Evolutionary conservation across 2,329 filamentous ascomycete genomes (phyloP).

Genomic region (Sporothrix euskadiensis): DNA sequence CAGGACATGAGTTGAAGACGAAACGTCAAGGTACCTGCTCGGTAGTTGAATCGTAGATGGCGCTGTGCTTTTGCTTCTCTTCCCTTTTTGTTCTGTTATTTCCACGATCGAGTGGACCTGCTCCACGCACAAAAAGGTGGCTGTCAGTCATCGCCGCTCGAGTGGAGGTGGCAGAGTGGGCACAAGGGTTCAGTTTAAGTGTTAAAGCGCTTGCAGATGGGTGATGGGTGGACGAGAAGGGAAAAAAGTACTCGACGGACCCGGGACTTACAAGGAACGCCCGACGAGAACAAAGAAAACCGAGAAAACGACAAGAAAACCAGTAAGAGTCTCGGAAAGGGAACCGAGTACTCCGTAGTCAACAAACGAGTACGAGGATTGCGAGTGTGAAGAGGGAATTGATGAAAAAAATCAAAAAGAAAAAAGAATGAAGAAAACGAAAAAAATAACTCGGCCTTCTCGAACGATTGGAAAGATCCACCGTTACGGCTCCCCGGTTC

Average conservation of each 20-base stretch:
- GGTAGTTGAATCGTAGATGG: neutral
- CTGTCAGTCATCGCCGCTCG: constrained; percentile 14
- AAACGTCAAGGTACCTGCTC: neutral
- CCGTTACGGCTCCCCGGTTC: neutral
- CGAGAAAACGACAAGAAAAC: neutral
- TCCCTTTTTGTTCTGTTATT: too few relatives aligned
- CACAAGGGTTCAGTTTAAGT: constrained; percentile 8
- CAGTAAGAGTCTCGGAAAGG: neutral
- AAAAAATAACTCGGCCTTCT: neutral
- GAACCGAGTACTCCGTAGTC: neutral
- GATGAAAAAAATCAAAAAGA: neutral
- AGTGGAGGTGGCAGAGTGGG: neutral
- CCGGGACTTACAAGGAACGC: neutral
- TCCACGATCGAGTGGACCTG: neutral
- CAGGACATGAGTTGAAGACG: neutral
- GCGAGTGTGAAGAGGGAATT: neutral
- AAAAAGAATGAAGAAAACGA: neutral
- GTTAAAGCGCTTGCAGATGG: constrained; percentile 16
- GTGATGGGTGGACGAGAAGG: neutral
- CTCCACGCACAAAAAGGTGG: neutral
- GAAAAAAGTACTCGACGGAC: neutral
- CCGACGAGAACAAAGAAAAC: neutral
- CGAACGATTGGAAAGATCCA: constrained; percentile 2
- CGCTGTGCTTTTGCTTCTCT: neutral
- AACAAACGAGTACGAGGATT: neutral